A percentile compares a stretch with the other conserved stretches of the same genome.
Conservation (phyloP, 2,329 filamentous ascomycete species). For the Botryotinia convoluta region DNA sequence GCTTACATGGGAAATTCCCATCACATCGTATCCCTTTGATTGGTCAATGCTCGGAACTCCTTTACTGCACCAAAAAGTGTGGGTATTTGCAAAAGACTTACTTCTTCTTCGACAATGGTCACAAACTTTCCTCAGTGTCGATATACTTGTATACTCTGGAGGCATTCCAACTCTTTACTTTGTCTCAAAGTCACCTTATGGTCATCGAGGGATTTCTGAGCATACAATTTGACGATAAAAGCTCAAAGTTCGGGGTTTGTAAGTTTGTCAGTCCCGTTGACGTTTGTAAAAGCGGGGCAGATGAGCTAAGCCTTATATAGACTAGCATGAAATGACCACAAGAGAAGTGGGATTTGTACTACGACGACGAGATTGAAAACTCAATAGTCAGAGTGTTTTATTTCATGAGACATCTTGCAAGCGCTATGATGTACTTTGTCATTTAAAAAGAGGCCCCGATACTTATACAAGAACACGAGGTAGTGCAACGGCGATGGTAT, state of each 20-base stretch:
- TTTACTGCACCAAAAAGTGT: not conserved
- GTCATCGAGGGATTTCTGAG: constrained; percentile 27
- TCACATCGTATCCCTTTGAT: constrained; percentile 46
- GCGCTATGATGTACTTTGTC: not conserved
- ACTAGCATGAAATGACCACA: not conserved
- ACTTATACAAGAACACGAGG: not conserved
- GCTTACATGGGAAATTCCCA: constrained; percentile 54
- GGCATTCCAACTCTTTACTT: constrained; percentile 31
- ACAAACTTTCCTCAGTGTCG: constrained; percentile 42
- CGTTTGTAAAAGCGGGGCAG: not conserved
- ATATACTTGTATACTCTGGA: constrained; percentile 29
- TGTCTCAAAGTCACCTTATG: constrained; percentile 2
- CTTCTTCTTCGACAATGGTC: constrained; percentile 47
- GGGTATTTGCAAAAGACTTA: constrained; percentile 33
- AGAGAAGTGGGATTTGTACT: not conserved
- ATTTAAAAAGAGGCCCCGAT: not conserved
- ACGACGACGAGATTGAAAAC: not conserved
- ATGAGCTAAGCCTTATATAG: not conserved
- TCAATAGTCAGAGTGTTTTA: not conserved
- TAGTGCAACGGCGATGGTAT: not conserved
- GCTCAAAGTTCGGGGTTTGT: not conserved
- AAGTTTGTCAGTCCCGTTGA: not conserved
- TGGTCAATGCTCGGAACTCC: constrained; percentile 8
- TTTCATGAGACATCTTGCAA: not conserved
- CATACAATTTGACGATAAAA: constrained; percentile 29